Percentiles rank a stretch among this genome's conserved stretches.
Evolutionary conservation across 2,329 filamentous ascomycete genomes (phyloP).

Genomic region (Colletotrichum paranaense): DNA sequence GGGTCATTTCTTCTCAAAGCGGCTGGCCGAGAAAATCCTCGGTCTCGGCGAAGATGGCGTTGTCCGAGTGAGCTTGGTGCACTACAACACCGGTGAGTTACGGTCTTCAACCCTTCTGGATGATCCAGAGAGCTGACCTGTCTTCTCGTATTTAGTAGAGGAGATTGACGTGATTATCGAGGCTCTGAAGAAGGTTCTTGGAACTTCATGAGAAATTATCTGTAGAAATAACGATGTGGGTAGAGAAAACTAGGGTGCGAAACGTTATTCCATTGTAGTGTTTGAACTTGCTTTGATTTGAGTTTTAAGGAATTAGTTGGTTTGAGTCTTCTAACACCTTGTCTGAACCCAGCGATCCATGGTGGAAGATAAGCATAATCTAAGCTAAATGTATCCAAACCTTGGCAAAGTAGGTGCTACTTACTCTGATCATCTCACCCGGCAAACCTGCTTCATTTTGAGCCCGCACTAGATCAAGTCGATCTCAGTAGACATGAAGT

Average conservation of each 20-base stretch:
- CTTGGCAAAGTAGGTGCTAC: no score
- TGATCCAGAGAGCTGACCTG: neutral
- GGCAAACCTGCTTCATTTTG: no score
- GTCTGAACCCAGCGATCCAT: neutral
- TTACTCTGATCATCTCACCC: no score
- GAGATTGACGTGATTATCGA: neutral
- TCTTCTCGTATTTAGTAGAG: neutral
- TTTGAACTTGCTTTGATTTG: neutral
- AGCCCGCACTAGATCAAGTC: no score
- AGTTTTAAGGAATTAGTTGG: neutral
- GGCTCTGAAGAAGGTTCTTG: neutral
- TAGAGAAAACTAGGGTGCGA: neutral
- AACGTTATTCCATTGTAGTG: neutral
- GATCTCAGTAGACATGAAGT: no score
- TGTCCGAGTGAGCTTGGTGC: conserved; percentile 74
- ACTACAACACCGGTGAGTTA: conserved; percentile 76
- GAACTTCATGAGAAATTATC: neutral
- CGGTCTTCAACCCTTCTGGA: neutral
- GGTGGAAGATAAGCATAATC: neutral
- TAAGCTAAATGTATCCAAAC: no score
- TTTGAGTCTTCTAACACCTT: neutral
- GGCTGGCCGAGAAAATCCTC: conserved; percentile 69
- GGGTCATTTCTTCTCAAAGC: conserved; percentile 76
- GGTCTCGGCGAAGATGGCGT: conserved; percentile 69
- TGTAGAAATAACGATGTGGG: neutral